A percentile compares a stretch with the other conserved stretches of the same genome.
Conservation (phyloP, 495 filamentous ascomycete species). For the Cercophora newfieldiana region DNA sequence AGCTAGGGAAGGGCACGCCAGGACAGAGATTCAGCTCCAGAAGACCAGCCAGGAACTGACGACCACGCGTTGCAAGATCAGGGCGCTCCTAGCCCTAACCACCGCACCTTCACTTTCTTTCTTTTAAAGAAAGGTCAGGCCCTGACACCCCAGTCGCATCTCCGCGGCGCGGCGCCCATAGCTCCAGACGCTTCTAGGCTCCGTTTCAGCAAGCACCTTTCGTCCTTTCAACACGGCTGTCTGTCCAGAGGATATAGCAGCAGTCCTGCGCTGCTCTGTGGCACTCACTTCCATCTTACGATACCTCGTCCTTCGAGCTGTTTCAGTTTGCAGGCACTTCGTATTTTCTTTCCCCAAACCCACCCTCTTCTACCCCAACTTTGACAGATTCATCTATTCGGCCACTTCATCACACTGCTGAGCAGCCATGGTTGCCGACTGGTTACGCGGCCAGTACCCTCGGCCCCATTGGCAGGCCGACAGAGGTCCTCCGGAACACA, state of each 20-base stretch:
- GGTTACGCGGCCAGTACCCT: constrained; percentile 19
- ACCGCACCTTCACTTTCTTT: not conserved
- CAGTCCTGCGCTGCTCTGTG: not conserved
- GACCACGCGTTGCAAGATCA: not conserved
- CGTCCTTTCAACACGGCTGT: not conserved
- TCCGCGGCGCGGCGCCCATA: not conserved
- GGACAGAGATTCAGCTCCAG: not conserved
- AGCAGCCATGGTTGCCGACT: constrained; percentile 16
- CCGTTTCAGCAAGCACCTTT: constrained; percentile 2
- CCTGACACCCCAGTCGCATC: constrained; percentile 1
- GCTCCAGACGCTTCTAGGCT: not conserved
- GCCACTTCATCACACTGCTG: not conserved
- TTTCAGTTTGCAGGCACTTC: not conserved
- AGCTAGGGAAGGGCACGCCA: not conserved
- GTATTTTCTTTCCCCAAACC: not conserved
- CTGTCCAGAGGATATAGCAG: not conserved
- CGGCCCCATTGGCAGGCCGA: constrained; percentile 27
- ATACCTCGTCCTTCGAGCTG: not conserved
- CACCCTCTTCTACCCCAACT: not conserved
- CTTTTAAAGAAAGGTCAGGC: constrained; percentile 9
- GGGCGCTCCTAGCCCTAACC: not conserved
- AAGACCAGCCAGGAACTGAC: not conserved
- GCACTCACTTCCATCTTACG: not conserved
- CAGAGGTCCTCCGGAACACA: constrained; percentile 15
- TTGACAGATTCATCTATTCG: not conserved